Base-by-base conservation (phyloP, 371 early-diverging fungal species). In the Apophysomyces elegans region DNA sequence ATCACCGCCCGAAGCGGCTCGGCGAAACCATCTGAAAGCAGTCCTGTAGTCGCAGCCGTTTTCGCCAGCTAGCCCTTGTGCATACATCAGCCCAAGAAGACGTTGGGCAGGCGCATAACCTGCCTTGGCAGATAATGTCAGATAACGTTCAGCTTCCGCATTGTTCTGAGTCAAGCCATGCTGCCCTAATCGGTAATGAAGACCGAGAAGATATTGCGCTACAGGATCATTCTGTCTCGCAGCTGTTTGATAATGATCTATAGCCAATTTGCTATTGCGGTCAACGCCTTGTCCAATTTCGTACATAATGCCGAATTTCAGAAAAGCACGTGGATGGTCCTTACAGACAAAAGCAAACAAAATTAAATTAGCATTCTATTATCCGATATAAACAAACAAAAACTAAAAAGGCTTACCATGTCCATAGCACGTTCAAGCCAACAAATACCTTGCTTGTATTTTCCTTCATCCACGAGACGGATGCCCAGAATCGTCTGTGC, bases 21-120 rank as follows among this genome's bases (percentile, higher is more conserved):
- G 78, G 14, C 74, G 66, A 75, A 91, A 93, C 86, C 89, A 89
- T 1, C 68, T 56, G 6, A 90, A 80, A 0, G 93, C 93, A 16
- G 72, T 65, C 37, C 68, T 60, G 57, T 86, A 74, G 67, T 89
- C 61, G 35, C 64, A 59, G 13, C 21, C 43, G 32, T 73, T 45
- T 56, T 60, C 62, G 9, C 69, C 59, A 16, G 70, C 71, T 35
- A 73, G 50, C 6, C 75, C 79, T 61, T 81, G 73, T 9, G 75
- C 70, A 60, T 77, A 82, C 75, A 78, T 75, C 8, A 76, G 63
- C 7, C 84, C 85, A 0, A 83, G 65, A 8, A 73, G 37, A 36
- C 74, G 76, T 54, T 85, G 84, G 12, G 83, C 80, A 46, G 72
- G 65, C 8, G 75, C 59, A 61, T 77, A 72, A 11, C 79, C 83